Evolutionary conservation across 768 basidiomycete species (phyloP), one percentile per base, ranked within the genome.

Genomic region (Suillus lakei): DNA sequence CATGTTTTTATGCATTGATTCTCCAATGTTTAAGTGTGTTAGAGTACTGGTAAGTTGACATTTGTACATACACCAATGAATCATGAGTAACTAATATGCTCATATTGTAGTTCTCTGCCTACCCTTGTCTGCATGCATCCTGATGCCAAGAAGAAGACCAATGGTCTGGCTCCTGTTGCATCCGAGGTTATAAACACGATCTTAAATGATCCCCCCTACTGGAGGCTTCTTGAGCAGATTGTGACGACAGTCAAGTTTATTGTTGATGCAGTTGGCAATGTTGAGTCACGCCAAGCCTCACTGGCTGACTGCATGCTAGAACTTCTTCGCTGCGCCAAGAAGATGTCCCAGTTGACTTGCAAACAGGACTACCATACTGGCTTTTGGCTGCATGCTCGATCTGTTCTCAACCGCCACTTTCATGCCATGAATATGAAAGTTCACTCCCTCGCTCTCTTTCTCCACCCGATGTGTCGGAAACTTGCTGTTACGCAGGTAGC

Each of bases 261-360:
- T 48, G 71, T 76, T 21, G 71, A 78, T 66, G 70, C 72, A 6
- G 74, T 76, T 56, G 72, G 73, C 6, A 74, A 74, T 39, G 46
- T 73, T 12, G 74, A 78, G 62, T 69, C 68, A 0, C 61, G 64
- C 9, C 65, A 74, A 43, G 69, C 68, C 18, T 70, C 67, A 6
- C 72, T 78, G 1, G 72, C 74, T 1, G 73, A 75, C 61, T 77
- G 74, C 65, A 74, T 76, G 74, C 73, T 77, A 15, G 68, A 76
- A 44, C 60, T 74, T 0, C 63, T 77, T 28, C 62, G 70, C 0
- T 70, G 66, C 51, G 67, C 66, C 36, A 36, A 36, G 36, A 36
- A 2, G 36, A 9, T 36, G 36, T 36, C 36, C 36, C 36, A 36
- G 8, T 36, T 36, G 8, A 36, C 9, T 36, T 36, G 36, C 36